Evolutionary conservation across 139 green algal species (phyloP).

Genomic region (Yamagishiella unicocca): DNA sequence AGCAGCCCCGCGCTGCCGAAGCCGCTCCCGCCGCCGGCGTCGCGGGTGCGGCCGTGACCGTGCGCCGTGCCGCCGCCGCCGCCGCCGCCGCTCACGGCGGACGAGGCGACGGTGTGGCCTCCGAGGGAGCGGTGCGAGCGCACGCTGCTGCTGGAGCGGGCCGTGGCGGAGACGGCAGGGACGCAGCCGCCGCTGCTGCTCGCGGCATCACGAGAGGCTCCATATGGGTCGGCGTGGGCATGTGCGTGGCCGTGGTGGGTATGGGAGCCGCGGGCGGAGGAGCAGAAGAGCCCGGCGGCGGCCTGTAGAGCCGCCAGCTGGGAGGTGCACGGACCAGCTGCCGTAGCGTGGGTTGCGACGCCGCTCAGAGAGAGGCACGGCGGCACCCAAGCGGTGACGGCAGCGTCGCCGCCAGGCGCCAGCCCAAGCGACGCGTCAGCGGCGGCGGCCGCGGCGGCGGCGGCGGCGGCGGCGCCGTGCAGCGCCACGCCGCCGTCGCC

Average conservation of each 20-base stretch:
- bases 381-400: not conserved
- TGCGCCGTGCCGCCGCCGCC: not conserved
- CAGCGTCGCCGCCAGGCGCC: not conserved
- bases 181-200: constrained; percentile 28
- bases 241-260: not conserved
- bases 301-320: constrained; percentile 36
- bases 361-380: constrained; percentile 2
- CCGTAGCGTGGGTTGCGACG: not conserved
- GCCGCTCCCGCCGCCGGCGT: not conserved
- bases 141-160: constrained; percentile 25
- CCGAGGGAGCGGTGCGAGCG: not conserved
- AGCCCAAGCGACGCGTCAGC: constrained; percentile 9
- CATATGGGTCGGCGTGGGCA: not conserved
- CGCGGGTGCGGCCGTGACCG: not conserved
- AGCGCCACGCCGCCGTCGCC: not conserved
- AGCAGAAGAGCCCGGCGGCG: not conserved
- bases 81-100: not conserved
- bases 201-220: not conserved
- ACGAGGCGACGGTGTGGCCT: not conserved
- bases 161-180: not conserved
- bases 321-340: constrained; percentile 9
- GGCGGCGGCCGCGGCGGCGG: not conserved
- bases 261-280: not conserved
- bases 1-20: constrained; percentile 7
- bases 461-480: not conserved